These are phyloP conservation scores for Torrubiella hemipterigena DNA, from an alignment of 2,329 filamentous ascomycete species.

Conservation along the genomic window DNA sequence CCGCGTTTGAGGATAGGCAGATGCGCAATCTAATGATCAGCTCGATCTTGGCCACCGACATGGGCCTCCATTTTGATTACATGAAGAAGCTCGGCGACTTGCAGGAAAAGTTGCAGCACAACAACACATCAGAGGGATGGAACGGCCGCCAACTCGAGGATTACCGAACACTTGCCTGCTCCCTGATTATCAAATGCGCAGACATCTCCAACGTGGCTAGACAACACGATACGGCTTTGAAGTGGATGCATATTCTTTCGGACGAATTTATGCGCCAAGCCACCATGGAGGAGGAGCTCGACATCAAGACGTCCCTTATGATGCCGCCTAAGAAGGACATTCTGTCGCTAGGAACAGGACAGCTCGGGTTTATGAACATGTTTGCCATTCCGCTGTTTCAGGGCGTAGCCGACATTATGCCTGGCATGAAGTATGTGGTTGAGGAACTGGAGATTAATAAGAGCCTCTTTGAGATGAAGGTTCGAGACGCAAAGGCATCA, in stretches of 20 bases:
- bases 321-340: conserved; percentile 74
- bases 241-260: conserved; percentile 90
- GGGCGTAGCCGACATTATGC: conserved; percentile 74
- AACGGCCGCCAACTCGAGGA: conserved; percentile 64
- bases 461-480: conserved; percentile 55
- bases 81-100: conserved; percentile 79
- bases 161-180: conserved; percentile 71
- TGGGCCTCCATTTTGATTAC: conserved; percentile 94
- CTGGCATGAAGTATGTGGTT: conserved; percentile 72
- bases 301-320: conserved; percentile 79
- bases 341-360: conserved; percentile 71
- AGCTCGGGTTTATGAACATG: conserved; percentile 93
- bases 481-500: conserved; percentile 50
- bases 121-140: conserved; percentile 60
- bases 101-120: conserved; percentile 63
- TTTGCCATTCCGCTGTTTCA: conserved; percentile 90
- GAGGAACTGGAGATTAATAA: conserved; percentile 73
- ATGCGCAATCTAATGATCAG: conserved; percentile 91
- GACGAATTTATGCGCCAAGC: conserved; percentile 92
- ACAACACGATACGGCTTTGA: conserved; percentile 66
- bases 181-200: conserved; percentile 90
- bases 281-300: conserved; percentile 77
- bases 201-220: conserved; percentile 97
- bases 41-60: conserved; percentile 94
- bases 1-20: conserved; percentile 62